phyloP scores from a whole-genome alignment of 306 rosid species.

The Quercus engelmannii region DNA sequence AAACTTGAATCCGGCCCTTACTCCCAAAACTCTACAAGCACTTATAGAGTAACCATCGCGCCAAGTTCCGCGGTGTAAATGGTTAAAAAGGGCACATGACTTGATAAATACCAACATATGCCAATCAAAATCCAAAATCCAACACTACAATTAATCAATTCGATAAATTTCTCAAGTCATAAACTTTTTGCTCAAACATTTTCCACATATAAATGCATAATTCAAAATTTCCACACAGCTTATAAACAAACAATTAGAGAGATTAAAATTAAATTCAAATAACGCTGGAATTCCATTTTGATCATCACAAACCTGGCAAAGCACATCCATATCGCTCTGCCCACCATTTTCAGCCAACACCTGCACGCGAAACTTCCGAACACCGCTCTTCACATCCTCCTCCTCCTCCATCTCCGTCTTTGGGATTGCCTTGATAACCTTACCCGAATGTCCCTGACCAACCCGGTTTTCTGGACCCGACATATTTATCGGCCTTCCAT shows the following conservation, averaged over 20 bases:
- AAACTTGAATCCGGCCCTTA: too few species aligned
- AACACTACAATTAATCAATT: too few species aligned
- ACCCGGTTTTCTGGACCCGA: slow-evolving; percentile 32
- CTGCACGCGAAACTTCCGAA: slow-evolving; percentile 80
- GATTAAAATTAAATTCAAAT: neutral
- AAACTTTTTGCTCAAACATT: too few species aligned
- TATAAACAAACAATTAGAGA: neutral
- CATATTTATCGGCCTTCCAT: slow-evolving; percentile 73
- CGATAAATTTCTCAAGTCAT: too few species aligned
- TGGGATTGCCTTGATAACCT: slow-evolving; percentile 75
- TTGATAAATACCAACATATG: too few species aligned
- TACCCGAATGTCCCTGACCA: slow-evolving; percentile 35
- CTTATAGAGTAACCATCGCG: too few species aligned
- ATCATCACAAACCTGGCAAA: slow-evolving; percentile 62
- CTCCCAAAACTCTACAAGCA: too few species aligned
- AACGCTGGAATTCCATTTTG: neutral
- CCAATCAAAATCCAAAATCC: too few species aligned
- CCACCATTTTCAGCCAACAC: slow-evolving; percentile 86
- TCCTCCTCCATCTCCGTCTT: slow-evolving; percentile 40
- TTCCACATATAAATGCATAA: too few species aligned
- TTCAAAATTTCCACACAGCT: too few species aligned
- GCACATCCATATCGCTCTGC: slow-evolving; percentile 76
- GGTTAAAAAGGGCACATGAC: too few species aligned
- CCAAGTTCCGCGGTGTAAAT: too few species aligned
- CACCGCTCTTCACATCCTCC: slow-evolving; percentile 57